These are phyloP conservation scores for Acacia acuminata DNA, from an alignment of 306 rosid genomes.

Conservation along the genomic window DNA sequence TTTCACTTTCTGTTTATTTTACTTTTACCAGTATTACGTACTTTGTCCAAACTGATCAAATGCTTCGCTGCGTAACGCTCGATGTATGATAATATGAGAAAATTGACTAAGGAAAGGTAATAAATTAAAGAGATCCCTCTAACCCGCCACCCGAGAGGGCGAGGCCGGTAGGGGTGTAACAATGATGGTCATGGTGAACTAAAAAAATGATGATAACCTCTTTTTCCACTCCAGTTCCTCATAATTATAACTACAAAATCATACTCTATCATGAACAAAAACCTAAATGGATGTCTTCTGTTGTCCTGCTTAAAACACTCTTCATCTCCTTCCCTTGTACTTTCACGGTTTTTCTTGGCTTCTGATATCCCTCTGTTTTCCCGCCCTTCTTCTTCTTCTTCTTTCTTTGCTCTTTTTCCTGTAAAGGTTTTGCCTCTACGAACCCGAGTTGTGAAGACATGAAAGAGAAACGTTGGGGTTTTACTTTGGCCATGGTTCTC, in stretches of 20 bases:
- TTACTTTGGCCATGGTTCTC: neutral
- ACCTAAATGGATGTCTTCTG: conserved; percentile 10
- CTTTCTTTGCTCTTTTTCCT: neutral
- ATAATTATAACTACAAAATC: neutral
- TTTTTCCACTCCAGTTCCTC: neutral
- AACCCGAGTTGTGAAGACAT: neutral
- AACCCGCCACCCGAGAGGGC: no score
- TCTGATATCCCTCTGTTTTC: conserved; percentile 25
- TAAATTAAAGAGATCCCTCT: no score
- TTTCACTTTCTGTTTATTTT: no score
- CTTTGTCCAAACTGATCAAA: no score
- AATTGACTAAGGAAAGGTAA: no score
- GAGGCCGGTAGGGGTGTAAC: no score
- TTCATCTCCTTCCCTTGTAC: no score
- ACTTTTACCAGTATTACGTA: no score
- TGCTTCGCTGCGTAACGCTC: no score
- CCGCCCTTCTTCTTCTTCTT: neutral
- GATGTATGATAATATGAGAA: no score
- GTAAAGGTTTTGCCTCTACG: neutral
- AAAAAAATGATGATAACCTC: neutral
- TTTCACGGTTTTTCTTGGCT: conserved; percentile 45
- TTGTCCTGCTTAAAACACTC: conserved; percentile 21
- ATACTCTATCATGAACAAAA: neutral
- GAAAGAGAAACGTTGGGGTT: neutral
- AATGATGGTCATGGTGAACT: no score